Evolutionary conservation across 495 filamentous ascomycete genomes (phyloP).

Genomic region (Penicillium lividum): DNA sequence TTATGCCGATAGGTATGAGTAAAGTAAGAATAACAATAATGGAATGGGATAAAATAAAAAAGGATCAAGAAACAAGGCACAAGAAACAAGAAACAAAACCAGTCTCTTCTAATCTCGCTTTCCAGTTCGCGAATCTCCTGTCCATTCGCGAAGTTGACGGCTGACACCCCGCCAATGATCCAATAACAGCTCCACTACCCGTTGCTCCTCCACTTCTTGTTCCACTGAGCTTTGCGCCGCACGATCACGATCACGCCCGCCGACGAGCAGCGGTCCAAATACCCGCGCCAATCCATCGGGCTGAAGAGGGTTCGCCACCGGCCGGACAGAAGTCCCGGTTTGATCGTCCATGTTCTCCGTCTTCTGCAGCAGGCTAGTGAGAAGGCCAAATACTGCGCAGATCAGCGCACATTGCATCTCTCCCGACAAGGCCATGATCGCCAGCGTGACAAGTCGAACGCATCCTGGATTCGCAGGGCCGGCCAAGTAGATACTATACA

Average conservation of each 20-base stretch:
- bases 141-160: slow-evolving; percentile 35
- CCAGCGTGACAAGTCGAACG: slow-evolving; percentile 36
- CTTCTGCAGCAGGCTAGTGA: slow-evolving; percentile 31
- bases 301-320: slow-evolving; percentile 23
- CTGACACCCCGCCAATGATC: slow-evolving; percentile 37
- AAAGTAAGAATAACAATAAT: too few species aligned
- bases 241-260: slow-evolving; percentile 17
- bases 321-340: slow-evolving; percentile 18
- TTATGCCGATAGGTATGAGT: too few species aligned
- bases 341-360: slow-evolving; percentile 23
- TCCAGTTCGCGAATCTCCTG: slow-evolving; percentile 6
- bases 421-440: slow-evolving; percentile 39
- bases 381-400: slow-evolving; percentile 43
- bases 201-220: slow-evolving; percentile 34
- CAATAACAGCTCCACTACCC: slow-evolving; percentile 36
- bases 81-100: neutral
- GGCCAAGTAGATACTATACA: slow-evolving; percentile 63
- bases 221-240: slow-evolving; percentile 19
- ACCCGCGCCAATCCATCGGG: slow-evolving; percentile 32
- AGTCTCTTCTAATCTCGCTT: slow-evolving; percentile 5
- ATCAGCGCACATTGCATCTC: slow-evolving; percentile 44
- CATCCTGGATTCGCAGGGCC: slow-evolving; percentile 14
- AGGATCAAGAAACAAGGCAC: too few species aligned
- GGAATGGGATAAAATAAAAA: too few species aligned
- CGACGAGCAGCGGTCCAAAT: slow-evolving; percentile 39